These are phyloP conservation scores for Misopates orontium DNA, from an alignment of 257 asterid genomes.

Conservation along the genomic window DNA sequence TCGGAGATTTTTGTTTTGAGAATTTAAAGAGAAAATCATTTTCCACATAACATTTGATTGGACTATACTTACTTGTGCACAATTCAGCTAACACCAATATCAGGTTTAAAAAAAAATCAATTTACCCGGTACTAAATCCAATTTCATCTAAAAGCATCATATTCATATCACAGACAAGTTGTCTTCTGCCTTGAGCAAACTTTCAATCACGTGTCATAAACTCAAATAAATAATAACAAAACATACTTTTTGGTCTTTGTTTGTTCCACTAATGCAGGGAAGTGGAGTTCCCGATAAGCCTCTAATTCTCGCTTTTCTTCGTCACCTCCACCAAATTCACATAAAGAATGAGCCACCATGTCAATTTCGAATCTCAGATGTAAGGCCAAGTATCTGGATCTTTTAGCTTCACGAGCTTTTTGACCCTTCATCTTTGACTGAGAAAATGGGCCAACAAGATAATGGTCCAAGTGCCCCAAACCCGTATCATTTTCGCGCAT, in stretches of 20 bases:
- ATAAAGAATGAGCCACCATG: constrained; percentile 98
- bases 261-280: constrained; percentile 79
- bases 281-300: constrained; percentile 75
- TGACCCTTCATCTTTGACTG: constrained; percentile 46
- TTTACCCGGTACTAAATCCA: neutral
- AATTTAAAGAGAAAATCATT: neutral
- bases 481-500: constrained; percentile 86
- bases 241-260: constrained; percentile 60
- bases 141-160: neutral
- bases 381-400: constrained; percentile 73
- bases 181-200: constrained; percentile 3
- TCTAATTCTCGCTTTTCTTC: constrained; percentile 70
- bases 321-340: constrained; percentile 94
- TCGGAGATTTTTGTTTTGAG: neutral
- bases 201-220: constrained; percentile 15
- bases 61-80: too few species aligned
- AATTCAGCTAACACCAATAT: too few species aligned
- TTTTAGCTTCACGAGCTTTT: constrained; percentile 52
- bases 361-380: constrained; percentile 98
- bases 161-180: neutral
- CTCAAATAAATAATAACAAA: constrained; percentile 8
- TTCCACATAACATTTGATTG: neutral
- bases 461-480: constrained; percentile 75
- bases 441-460: constrained; percentile 84
- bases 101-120: too few species aligned